phyloP scores from a whole-genome alignment of 2,329 filamentous ascomycete genomes.

The Cladophialophora yegresii region DNA sequence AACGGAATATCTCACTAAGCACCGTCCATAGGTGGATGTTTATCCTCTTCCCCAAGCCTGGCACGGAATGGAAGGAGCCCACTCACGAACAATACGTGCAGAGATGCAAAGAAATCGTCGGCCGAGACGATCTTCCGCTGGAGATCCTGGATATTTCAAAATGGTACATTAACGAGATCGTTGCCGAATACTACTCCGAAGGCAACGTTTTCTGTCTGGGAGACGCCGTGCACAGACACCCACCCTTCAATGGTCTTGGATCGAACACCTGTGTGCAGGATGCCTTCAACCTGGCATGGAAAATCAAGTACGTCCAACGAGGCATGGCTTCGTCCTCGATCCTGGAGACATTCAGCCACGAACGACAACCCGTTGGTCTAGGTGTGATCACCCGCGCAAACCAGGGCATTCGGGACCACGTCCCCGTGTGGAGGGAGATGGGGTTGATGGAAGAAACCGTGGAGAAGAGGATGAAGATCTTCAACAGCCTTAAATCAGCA shows the following conservation, averaged over 20 bases:
- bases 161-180: constrained; percentile 64
- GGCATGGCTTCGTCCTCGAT: constrained; percentile 40
- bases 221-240: constrained; percentile 44
- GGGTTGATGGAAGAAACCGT: constrained; percentile 47
- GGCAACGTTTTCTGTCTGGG: constrained; percentile 42
- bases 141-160: constrained; percentile 58
- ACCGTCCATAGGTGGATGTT: constrained; percentile 53
- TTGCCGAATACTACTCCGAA: constrained; percentile 58
- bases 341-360: constrained; percentile 41
- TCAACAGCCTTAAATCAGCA: constrained; percentile 48
- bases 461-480: constrained; percentile 45
- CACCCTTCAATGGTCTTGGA: constrained; percentile 44
- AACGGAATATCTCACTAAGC: constrained; percentile 6
- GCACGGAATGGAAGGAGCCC: constrained; percentile 45
- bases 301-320: constrained; percentile 40
- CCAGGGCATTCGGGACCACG: constrained; percentile 57
- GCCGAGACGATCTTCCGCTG: constrained; percentile 54
- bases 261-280: constrained; percentile 46
- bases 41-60: constrained; percentile 52
- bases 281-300: constrained; percentile 45
- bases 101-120: constrained; percentile 55
- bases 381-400: constrained; percentile 61
- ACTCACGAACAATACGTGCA: constrained; percentile 52
- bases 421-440: constrained; percentile 50
- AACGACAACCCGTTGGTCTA: constrained; percentile 42